A percentile compares a stretch with the other conserved stretches of the same genome.
phyloP scores from a whole-genome alignment of 805 yeast species.

The Ogataea minuta region DNA sequence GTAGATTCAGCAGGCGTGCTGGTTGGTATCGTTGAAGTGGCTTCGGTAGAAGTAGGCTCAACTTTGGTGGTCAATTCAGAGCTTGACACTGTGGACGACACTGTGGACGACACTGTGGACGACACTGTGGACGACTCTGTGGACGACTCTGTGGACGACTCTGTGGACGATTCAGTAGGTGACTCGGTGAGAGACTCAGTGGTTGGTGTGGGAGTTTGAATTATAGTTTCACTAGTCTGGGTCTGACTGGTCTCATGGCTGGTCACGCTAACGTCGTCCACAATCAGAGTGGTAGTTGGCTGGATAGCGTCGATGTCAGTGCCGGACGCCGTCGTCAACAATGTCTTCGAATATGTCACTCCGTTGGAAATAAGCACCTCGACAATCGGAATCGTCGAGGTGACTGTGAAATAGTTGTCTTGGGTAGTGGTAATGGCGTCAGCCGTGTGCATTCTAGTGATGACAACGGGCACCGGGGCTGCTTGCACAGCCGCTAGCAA shows the following conservation, averaged over 20 bases:
- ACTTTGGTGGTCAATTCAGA: conserved; percentile 9
- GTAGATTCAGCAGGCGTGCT: conserved; percentile 20
- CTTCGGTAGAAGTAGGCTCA: conserved; percentile 16
- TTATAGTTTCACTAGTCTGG: conserved; percentile 7
- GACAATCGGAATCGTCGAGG: conserved; percentile 51
- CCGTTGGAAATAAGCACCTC: conserved; percentile 51
- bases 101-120: too few relatives aligned
- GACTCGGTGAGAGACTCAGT: too few relatives aligned
- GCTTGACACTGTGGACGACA: too few relatives aligned
- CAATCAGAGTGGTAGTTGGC: conserved; percentile 19
- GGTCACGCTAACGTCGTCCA: conserved; percentile 14
- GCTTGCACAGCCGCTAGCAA: conserved; percentile 15
- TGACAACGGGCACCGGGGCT: conserved; percentile 24
- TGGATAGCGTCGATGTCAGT: conserved; percentile 13
- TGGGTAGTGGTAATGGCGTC: conserved; percentile 34
- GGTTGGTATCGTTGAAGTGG: conserved; percentile 20
- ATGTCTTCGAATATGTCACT: conserved; percentile 48
- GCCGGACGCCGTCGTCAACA: conserved; percentile 38
- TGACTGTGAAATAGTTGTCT: conserved; percentile 41
- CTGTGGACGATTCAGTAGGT: too few relatives aligned
- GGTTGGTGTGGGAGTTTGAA: conserved; percentile 8
- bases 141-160: too few relatives aligned
- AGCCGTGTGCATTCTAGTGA: conserved; percentile 33
- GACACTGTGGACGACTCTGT: too few relatives aligned
- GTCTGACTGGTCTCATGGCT: conserved; percentile 4